Evolutionary conservation across 805 yeast genomes (phyloP).

Genomic region (Yarrowia hollandica): DNA sequence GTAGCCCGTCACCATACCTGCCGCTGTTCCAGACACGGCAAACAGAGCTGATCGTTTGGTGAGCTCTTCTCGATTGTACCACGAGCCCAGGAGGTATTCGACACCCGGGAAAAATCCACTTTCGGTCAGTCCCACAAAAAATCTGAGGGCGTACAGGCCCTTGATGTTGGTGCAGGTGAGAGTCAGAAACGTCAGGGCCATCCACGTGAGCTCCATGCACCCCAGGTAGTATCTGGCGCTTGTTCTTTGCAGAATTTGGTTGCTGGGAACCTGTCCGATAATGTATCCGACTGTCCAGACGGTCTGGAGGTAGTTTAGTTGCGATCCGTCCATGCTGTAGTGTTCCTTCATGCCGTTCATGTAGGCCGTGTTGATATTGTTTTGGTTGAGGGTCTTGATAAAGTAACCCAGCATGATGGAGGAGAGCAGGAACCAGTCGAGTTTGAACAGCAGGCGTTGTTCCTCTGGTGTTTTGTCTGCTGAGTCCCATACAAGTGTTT

Average conservation of each 20-base stretch:
- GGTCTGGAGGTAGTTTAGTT: constrained; percentile 47
- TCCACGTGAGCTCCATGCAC: constrained; percentile 41
- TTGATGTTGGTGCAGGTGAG: constrained; percentile 41
- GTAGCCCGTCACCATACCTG: background rate
- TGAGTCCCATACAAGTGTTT: constrained; percentile 35
- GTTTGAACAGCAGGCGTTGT: constrained; percentile 41
- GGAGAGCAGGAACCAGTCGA: constrained; percentile 46
- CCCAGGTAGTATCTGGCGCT: constrained; percentile 44
- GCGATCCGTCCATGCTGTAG: constrained; percentile 46
- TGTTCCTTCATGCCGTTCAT: constrained; percentile 51
- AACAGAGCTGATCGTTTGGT: background rate
- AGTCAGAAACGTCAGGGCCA: constrained; percentile 41
- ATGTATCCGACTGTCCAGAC: constrained; percentile 32
- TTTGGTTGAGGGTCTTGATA: constrained; percentile 48
- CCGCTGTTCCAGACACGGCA: background rate
- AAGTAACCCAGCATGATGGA: constrained; percentile 51
- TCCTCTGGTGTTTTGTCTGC: constrained; percentile 45
- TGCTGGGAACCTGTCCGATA: constrained; percentile 36
- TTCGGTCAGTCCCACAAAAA: constrained; percentile 47
- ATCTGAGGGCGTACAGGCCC: constrained; percentile 42
- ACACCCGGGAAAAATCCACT: constrained; percentile 50
- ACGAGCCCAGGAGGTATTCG: constrained; percentile 37
- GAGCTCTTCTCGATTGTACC: constrained; percentile 44
- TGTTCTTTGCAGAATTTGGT: constrained; percentile 37
- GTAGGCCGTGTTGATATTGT: constrained; percentile 49